A percentile compares a stretch with the other conserved stretches of the same genome.
These are phyloP conservation scores for Trametes pubescens DNA, from an alignment of 1,284 basidiomycete species.

Conservation along the genomic window DNA sequence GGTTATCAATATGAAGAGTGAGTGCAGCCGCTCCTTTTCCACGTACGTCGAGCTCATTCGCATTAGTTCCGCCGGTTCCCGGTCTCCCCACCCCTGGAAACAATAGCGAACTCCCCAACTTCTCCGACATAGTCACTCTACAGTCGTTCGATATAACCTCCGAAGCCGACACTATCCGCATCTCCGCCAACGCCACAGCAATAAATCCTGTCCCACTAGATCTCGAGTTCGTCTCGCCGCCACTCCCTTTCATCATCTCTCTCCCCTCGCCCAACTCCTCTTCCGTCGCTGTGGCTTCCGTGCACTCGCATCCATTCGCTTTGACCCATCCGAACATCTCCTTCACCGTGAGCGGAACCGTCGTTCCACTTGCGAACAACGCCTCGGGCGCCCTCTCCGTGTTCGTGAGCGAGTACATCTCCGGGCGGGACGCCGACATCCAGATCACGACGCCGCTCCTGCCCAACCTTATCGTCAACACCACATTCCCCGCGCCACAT, in stretches of 20 bases:
- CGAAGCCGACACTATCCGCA: slow-evolving; percentile 49
- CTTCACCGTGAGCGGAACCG: slow-evolving; percentile 61
- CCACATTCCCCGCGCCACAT: slow-evolving; percentile 68
- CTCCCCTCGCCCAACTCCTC: slow-evolving; percentile 46
- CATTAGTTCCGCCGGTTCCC: slow-evolving; percentile 67
- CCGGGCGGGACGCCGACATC: slow-evolving; percentile 62
- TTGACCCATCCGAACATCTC: slow-evolving; percentile 75
- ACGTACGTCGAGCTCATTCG: slow-evolving; percentile 19
- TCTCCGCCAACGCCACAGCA: slow-evolving; percentile 65
- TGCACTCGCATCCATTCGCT: slow-evolving; percentile 60
- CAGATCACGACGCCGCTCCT: slow-evolving; percentile 62
- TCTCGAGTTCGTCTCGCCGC: slow-evolving; percentile 58
- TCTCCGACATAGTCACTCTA: slow-evolving; percentile 67
- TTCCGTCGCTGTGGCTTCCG: slow-evolving; percentile 58
- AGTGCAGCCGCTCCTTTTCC: slow-evolving; percentile 37
- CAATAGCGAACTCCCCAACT: slow-evolving; percentile 57
- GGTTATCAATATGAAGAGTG: slow-evolving; percentile 59
- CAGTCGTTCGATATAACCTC: slow-evolving; percentile 64
- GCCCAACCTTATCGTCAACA: slow-evolving; percentile 54
- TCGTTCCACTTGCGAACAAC: slow-evolving; percentile 60
- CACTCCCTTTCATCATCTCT: slow-evolving; percentile 68
- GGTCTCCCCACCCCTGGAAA: slow-evolving; percentile 69
- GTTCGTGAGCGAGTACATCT: slow-evolving; percentile 70
- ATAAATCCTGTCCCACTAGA: slow-evolving; percentile 58
- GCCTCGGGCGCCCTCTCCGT: slow-evolving; percentile 59